Evolutionary conservation across 352 stramenopile genomes (phyloP), one percentile per base, ranked within the genome.

Genomic region (Globisporangium cylindrosporum): DNA sequence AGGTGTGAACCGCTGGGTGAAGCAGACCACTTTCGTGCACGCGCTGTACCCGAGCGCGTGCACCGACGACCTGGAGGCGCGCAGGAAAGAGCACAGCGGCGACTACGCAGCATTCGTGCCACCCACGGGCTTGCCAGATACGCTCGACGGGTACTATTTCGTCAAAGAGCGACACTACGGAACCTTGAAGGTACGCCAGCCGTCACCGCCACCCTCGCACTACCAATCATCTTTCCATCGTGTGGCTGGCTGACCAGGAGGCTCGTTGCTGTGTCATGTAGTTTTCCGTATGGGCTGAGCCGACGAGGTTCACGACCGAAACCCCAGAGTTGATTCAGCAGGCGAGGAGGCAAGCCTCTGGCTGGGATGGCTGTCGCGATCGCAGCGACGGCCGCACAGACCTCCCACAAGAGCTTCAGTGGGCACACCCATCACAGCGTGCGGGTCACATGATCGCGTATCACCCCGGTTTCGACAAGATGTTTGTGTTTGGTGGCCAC

Each of bases 281-380:
- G 81, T 91, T 95, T 56, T 95, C 84, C 0, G 97, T 98, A 0
- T 73, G 84, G 12, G 94, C 89, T 22, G 93, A 98, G 56, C 95
- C 96, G 9, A 98, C 92, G 5, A 72, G 93, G 65, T 93, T 91
- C 3, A 85, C 85, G 14, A 73, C 56, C 4, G 82, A 83, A 10
- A 64, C 73, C 22, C 76, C 68, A 2, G 82, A 98, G 29, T 82
- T 98, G n/a, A 84, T 98, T 20, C 59, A 73, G 8, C 92, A 99
- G 75, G 94, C 96, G 10, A 69, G 95, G 58, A 75, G 91, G 0
- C 92, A 98, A 73, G 91, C 92, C 2, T 91, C 92, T 9, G 96
- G 96, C 0, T 99, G 96, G 96, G 97, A 99, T 72, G 96, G 96
- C 20, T 99, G 97, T 76, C 80, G 93, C 18, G 86, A 99, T 66